These are phyloP conservation scores for Diutina scorzettiae DNA, from an alignment of 1,139 yeast species.

Conservation along the genomic window DNA sequence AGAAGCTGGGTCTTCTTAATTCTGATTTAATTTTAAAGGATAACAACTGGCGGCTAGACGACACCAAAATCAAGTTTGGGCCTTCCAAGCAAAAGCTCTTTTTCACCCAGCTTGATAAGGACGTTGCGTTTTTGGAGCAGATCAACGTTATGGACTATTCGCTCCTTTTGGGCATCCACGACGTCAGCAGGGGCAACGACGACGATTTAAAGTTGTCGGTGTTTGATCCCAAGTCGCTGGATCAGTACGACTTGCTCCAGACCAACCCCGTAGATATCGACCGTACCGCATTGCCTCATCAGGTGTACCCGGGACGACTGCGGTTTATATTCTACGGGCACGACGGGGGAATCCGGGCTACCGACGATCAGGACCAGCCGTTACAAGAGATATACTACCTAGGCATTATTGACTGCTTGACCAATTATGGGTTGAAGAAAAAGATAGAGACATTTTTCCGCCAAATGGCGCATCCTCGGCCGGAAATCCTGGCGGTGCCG, in stretches of 20 bases:
- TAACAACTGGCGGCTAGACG: slow-evolving; percentile 68
- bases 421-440: slow-evolving; percentile 70
- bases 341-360: slow-evolving; percentile 79
- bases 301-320: slow-evolving; percentile 38
- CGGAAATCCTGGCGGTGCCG: slow-evolving; percentile 79
- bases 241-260: slow-evolving; percentile 29
- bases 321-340: slow-evolving; percentile 59
- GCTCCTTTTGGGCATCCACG: slow-evolving; percentile 77
- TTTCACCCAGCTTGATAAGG: slow-evolving; percentile 58
- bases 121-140: slow-evolving; percentile 58
- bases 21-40: slow-evolving; percentile 54
- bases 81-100: slow-evolving; percentile 51
- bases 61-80: slow-evolving; percentile 58
- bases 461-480: slow-evolving; percentile 54
- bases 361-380: slow-evolving; percentile 54
- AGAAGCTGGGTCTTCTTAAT: slow-evolving; percentile 15
- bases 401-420: slow-evolving; percentile 90
- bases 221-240: slow-evolving; percentile 34
- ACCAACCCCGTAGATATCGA: slow-evolving; percentile 38
- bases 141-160: slow-evolving; percentile 95
- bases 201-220: slow-evolving; percentile 27
- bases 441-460: slow-evolving; percentile 82
- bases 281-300: slow-evolving; percentile 31
- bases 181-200: slow-evolving; percentile 46
- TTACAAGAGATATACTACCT: slow-evolving; percentile 68